phyloP scores from a whole-genome alignment of 441 rosid genomes.

The Gossypium trilobum region DNA sequence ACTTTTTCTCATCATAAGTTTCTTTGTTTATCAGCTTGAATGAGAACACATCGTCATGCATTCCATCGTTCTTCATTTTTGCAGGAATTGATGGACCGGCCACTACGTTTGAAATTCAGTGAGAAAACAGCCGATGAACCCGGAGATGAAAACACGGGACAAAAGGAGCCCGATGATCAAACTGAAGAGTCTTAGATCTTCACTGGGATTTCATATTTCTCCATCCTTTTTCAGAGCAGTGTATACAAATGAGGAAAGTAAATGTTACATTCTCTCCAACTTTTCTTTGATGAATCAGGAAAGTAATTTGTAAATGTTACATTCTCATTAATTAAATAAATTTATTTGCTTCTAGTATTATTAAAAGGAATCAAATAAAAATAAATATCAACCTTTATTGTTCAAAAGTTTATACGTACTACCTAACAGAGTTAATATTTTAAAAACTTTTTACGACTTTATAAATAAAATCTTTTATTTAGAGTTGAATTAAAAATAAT shows the following conservation, averaged over 20 bases:
- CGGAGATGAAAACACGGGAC: slow-evolving; percentile 29
- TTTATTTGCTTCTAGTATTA: no score
- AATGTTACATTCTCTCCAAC: neutral
- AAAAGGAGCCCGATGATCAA: slow-evolving; percentile 28
- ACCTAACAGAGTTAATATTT: no score
- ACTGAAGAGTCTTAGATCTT: slow-evolving; percentile 17
- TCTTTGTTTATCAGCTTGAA: neutral
- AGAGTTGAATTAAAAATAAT: no score
- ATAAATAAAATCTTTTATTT: no score
- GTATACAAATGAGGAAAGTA: neutral
- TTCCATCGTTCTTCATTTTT: slow-evolving; percentile 12
- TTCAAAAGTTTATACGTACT: no score
- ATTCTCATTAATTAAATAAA: no score
- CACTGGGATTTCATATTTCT: neutral
- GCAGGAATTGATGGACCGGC: slow-evolving; percentile 79
- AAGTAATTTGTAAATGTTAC: no score
- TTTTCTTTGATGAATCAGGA: no score
- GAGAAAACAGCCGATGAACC: slow-evolving; percentile 37
- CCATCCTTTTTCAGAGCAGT: neutral
- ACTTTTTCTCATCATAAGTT: neutral
- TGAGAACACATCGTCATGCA: neutral
- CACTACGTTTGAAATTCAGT: slow-evolving; percentile 54
- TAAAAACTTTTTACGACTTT: no score
- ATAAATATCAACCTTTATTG: no score
- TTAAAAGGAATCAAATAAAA: no score